Conservation (phyloP, 306 rosid species). For the Casuarina cunninghamiana region DNA sequence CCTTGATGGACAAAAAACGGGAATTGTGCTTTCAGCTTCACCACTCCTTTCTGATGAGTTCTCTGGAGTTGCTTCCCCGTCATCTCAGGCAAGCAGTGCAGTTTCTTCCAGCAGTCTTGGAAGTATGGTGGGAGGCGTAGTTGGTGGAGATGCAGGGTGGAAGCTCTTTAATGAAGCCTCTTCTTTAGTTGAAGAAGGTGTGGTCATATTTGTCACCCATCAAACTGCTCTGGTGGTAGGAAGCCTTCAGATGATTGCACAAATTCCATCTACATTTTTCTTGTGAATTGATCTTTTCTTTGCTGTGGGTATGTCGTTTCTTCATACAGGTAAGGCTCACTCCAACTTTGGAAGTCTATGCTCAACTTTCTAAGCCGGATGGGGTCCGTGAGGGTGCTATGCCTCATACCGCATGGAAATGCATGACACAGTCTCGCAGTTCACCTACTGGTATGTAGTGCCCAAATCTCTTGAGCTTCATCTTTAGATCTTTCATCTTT, state of each 20-base stretch:
- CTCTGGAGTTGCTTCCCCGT: constrained; percentile 55
- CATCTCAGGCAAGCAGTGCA: constrained; percentile 54
- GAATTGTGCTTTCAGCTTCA: constrained; percentile 84
- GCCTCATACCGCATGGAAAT: constrained; percentile 99
- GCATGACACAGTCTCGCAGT: constrained; percentile 47
- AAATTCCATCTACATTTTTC: constrained; percentile 39
- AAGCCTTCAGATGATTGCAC: constrained; percentile 49
- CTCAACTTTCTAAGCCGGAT: constrained; percentile 79
- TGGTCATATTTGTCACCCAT: constrained; percentile 89
- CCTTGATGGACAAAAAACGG: constrained; percentile 93
- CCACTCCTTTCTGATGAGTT: constrained; percentile 79
- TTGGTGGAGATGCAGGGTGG: constrained; percentile 95
- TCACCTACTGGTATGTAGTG: constrained; percentile 49
- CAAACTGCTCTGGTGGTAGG: constrained; percentile 97
- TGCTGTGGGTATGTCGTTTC: constrained; percentile 22
- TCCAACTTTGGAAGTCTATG: constrained; percentile 73
- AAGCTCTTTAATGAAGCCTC: constrained; percentile 94
- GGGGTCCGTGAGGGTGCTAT: constrained; percentile 94
- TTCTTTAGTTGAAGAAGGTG: constrained; percentile 83
- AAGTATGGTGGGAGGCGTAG: constrained; percentile 97
- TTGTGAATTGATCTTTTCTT: constrained; percentile 29
- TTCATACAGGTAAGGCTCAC: constrained; percentile 68
- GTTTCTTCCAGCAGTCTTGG: constrained; percentile 76
- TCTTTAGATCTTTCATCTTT: constrained; percentile 27
- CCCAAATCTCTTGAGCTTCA: constrained; percentile 26